These are phyloP conservation scores for Puccinia hordei DNA, from an alignment of 1,284 basidiomycete species.

Conservation along the genomic window DNA sequence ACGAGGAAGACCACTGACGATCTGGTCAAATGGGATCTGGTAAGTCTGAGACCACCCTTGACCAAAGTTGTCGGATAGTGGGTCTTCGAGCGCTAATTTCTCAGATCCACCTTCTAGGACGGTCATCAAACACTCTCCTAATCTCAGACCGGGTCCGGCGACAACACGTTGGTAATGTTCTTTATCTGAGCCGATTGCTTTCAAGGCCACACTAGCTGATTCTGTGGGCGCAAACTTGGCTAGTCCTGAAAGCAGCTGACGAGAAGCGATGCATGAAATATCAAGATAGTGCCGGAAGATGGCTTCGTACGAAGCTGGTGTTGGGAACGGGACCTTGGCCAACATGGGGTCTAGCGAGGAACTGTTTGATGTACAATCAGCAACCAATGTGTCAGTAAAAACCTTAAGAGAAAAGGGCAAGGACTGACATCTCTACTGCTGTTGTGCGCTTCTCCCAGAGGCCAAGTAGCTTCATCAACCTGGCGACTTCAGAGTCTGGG, in stretches of 20 bases:
- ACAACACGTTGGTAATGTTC: slow-evolving; percentile 78
- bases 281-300: slow-evolving; percentile 97
- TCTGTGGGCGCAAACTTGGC: slow-evolving; percentile 84
- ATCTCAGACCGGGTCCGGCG: slow-evolving; percentile 77
- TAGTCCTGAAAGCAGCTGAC: slow-evolving; percentile 84
- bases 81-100: slow-evolving; percentile 56
- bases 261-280: slow-evolving; percentile 85
- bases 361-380: slow-evolving; percentile 24
- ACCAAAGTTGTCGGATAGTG: slow-evolving; percentile 72
- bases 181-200: slow-evolving; percentile 81
- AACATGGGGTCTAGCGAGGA: slow-evolving; percentile 95
- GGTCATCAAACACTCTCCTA: slow-evolving; percentile 86
- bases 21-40: slow-evolving; percentile 94
- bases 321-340: slow-evolving; percentile 98
- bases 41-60: slow-evolving; percentile 64
- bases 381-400: slow-evolving; percentile 34
- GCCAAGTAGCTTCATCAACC: slow-evolving; percentile 82
- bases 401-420: neutral
- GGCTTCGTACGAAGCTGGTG: slow-evolving; percentile 89
- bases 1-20: slow-evolving; percentile 87
- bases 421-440: slow-evolving; percentile 71
- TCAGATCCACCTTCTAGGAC: slow-evolving; percentile 73
- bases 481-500: slow-evolving; percentile 85
- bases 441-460: slow-evolving; percentile 69
- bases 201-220: slow-evolving; percentile 73